Evolutionary conservation across 192 early-diverging fungal species (phyloP).

Genomic region (Mortierella alpina): DNA sequence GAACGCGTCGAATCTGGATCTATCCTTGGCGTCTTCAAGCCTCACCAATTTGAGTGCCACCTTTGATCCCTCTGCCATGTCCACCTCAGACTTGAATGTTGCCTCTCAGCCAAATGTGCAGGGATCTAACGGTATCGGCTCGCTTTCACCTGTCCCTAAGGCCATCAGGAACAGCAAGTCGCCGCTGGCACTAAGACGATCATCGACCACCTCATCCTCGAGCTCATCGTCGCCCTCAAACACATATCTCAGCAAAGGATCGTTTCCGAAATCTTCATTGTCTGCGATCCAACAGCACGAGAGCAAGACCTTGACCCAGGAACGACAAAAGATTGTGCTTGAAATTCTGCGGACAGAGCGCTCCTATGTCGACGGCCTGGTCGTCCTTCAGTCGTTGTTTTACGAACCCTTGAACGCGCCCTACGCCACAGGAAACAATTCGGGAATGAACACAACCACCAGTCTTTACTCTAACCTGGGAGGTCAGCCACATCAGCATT

Average conservation of each 20-base stretch:
- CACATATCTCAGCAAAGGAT: constrained; percentile 18
- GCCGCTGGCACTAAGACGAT: constrained; percentile 28
- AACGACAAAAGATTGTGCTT: constrained; percentile 73
- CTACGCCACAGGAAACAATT: constrained; percentile 13
- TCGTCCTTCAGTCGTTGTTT: constrained; percentile 64
- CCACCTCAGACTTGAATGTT: background rate
- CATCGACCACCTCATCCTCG: constrained; percentile 25
- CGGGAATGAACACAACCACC: constrained; percentile 28
- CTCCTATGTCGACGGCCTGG: constrained; percentile 85
- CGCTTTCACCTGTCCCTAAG: constrained; percentile 14
- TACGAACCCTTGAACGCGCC: constrained; percentile 40
- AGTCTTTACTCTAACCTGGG: background rate
- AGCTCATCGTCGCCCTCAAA: constrained; percentile 21
- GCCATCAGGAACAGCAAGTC: constrained; percentile 39
- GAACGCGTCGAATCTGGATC: constrained; percentile 39
- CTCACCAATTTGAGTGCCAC: constrained; percentile 3
- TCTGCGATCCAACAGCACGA: constrained; percentile 7
- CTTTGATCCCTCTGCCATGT: background rate
- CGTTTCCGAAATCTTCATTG: constrained; percentile 31
- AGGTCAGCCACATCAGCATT: background rate
- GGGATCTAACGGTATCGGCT: background rate
- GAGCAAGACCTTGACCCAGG: constrained; percentile 44
- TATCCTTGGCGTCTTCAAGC: constrained; percentile 6
- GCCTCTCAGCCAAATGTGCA: background rate
- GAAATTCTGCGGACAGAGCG: constrained; percentile 88